These are phyloP conservation scores for Dendrostoma leiphaemia DNA, from an alignment of 2,329 filamentous ascomycete genomes.

Conservation along the genomic window DNA sequence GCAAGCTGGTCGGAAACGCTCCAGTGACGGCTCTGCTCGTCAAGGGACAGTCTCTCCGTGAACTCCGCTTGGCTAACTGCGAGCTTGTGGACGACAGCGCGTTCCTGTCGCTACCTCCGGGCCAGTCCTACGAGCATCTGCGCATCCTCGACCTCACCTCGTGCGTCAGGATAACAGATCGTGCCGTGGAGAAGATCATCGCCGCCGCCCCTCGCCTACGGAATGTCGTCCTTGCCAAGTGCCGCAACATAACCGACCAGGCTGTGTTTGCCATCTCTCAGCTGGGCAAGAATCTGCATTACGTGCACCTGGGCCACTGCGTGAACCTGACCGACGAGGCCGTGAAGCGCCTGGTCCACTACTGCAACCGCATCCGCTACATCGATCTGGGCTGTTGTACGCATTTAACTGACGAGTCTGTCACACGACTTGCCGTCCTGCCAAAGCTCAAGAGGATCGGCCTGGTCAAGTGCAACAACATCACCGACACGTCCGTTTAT, in stretches of 20 bases:
- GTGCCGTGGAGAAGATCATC: constrained; percentile 85
- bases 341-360: constrained; percentile 77
- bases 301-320: constrained; percentile 94
- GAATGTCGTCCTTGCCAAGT: constrained; percentile 93
- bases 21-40: constrained; percentile 79
- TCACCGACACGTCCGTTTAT: constrained; percentile 86
- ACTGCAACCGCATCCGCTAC: constrained; percentile 91
- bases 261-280: constrained; percentile 84
- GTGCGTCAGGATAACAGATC: constrained; percentile 79
- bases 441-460: constrained; percentile 95
- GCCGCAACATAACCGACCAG: constrained; percentile 84
- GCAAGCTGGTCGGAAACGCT: constrained; percentile 74
- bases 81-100: constrained; percentile 82
- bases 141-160: constrained; percentile 93
- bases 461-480: constrained; percentile 86
- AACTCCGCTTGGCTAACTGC: constrained; percentile 84
- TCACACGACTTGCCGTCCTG: constrained; percentile 77
- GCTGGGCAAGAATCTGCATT: constrained; percentile 94
- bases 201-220: constrained; percentile 81
- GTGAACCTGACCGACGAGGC: constrained; percentile 85
- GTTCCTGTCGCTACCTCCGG: constrained; percentile 73
- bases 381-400: constrained; percentile 97
- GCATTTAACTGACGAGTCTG: constrained; percentile 82
- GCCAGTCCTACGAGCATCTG: constrained; percentile 76
- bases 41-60: constrained; percentile 79